Base-by-base conservation (phyloP, 176 grass and related monocot species). In the Musa acuminata region DNA sequence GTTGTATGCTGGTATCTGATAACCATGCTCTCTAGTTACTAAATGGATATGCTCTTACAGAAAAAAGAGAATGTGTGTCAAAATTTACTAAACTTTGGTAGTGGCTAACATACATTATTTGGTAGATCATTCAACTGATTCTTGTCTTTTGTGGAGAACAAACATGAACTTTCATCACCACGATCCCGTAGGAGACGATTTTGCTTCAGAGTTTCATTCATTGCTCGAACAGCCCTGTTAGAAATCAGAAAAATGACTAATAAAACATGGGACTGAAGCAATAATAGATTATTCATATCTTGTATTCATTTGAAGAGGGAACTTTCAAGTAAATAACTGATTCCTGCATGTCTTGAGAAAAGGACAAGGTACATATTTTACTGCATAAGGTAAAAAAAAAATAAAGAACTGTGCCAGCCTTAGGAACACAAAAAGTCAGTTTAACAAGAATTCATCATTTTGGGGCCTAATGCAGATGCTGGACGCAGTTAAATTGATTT, bases 121-220 rank as follows among this genome's bases (percentile, higher is more conserved):
- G 84, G 72, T 69, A 73, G 70, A 52, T 81, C 73, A 82, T 74
- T 91, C 79, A 70, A 75, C 59, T 84, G 87, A 82, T 64, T 87
- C 78, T 91, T 80, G 49, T 83, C 79, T 64, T 81, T 87, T 29
- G 77, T 64, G 66, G 67, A 74, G 74, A 72, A 92, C 72, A 88
- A 91, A 76, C 84, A 87, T 82, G 87, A 83, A 79, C 75, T 72
- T 72, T 89, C 95, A 85, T 89, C 75, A 77, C 84, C 80, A 82
- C 88, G 80, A 80, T 98, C 95, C 82, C 84, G 87, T 52, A 83
- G 80, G 70, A 99, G 86, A 64, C 91, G 88, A 85, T 99, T 94
- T 85, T 99, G 96, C 82, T 99, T 99, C 77, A 99, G 73, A 79
- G 96, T 99, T 89, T 94, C 96, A 60, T 91, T 99, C 90, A 99